Evolutionary conservation across 192 early-diverging fungal species (phyloP).

Genomic region (Backusella liffmaniae): DNA sequence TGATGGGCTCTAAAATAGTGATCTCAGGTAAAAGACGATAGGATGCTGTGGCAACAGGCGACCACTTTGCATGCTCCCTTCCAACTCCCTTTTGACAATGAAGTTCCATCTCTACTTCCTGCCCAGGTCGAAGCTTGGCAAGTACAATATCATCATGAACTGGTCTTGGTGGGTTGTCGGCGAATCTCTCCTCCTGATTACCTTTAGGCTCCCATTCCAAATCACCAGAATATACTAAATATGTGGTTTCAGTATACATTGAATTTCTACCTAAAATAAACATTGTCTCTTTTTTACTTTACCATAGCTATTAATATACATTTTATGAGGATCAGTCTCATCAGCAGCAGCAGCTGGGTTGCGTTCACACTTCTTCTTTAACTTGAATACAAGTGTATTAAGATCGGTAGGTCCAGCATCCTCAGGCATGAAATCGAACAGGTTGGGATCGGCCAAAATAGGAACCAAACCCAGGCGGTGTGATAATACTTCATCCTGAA

Average conservation of each 20-base stretch:
- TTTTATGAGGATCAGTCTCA: slow-evolving; percentile 73
- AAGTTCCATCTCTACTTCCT: slow-evolving; percentile 78
- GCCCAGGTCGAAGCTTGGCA: slow-evolving; percentile 90
- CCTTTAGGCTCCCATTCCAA: slow-evolving; percentile 91
- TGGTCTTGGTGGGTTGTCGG: slow-evolving; percentile 64
- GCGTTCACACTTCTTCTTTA: slow-evolving; percentile 69
- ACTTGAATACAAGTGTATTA: slow-evolving; percentile 91
- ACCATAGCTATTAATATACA: slow-evolving; percentile 73
- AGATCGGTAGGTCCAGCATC: slow-evolving; percentile 84
- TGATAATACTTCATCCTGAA: slow-evolving; percentile 92
- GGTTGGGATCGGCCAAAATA: slow-evolving; percentile 79
- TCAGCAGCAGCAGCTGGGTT: slow-evolving; percentile 57
- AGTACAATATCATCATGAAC: slow-evolving; percentile 93
- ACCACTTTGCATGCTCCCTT: slow-evolving; percentile 96
- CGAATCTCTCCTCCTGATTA: slow-evolving; percentile 75
- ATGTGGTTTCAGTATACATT: background rate
- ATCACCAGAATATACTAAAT: slow-evolving; percentile 68
- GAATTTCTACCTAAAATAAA: background rate
- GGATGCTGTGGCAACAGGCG: slow-evolving; percentile 94
- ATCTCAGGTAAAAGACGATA: slow-evolving; percentile 95
- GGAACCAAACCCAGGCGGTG: slow-evolving; percentile 93
- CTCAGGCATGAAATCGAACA: slow-evolving; percentile 73
- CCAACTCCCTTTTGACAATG: slow-evolving; percentile 93
- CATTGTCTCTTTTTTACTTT: background rate
- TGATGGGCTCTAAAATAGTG: slow-evolving; percentile 78